Evolutionary conservation across 192 early-diverging fungal genomes (phyloP).

Genomic region (Phycomyces nitens): DNA sequence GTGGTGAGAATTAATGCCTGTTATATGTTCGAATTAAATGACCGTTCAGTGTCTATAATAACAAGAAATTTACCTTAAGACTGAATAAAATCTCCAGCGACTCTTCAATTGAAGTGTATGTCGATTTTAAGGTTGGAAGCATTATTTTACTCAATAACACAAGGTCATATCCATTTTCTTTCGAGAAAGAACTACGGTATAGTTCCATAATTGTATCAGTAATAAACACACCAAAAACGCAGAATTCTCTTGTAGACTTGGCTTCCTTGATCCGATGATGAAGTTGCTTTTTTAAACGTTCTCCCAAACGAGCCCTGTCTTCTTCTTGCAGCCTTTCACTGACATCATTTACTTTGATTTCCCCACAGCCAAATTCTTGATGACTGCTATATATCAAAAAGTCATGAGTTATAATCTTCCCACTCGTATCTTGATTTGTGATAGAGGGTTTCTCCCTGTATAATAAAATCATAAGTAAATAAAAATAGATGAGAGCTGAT

Average conservation of each 20-base stretch:
- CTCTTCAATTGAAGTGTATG: conserved; percentile 11
- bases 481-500: background rate
- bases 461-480: too few species aligned
- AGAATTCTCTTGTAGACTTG: conserved; percentile 6
- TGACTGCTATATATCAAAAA: conserved; percentile 5
- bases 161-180: conserved; percentile 3
- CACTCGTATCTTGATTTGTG: background rate
- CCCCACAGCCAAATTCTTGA: conserved; percentile 13
- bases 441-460: conserved; percentile 7
- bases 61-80: conserved; percentile 7
- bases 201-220: background rate
- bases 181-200: conserved; percentile 11
- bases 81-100: conserved; percentile 9
- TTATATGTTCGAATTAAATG: background rate
- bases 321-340: conserved; percentile 8
- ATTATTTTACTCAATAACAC: conserved; percentile 11
- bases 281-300: conserved; percentile 5
- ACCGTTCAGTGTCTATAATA: background rate
- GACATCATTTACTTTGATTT: conserved; percentile 1
- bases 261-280: conserved; percentile 8
- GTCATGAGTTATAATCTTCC: background rate
- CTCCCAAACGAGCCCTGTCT: conserved; percentile 10
- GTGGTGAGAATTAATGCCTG: conserved; percentile 2
- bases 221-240: conserved; percentile 10
- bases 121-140: conserved; percentile 4